Evolutionary conservation across 441 rosid species (phyloP).

Genomic region (Hura crepitans): DNA sequence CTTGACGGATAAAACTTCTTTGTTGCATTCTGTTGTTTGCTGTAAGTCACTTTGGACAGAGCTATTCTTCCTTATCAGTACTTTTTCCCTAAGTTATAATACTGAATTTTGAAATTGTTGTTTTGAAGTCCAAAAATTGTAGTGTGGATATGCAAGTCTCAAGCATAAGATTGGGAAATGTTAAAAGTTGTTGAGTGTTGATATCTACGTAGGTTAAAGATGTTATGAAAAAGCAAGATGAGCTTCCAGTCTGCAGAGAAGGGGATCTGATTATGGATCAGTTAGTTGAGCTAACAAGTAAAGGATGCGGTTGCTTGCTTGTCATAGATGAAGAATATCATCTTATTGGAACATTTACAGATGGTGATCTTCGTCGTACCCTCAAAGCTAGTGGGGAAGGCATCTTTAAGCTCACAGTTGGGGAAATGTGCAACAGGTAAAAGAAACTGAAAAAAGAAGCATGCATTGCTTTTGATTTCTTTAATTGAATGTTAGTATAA

Average conservation of each 20-base stretch:
- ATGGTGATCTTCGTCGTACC: conserved; percentile 91
- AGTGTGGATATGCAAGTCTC: background rate
- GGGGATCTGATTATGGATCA: conserved; percentile 90
- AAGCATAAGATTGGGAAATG: background rate
- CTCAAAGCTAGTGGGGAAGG: conserved; percentile 84
- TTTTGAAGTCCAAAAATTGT: background rate
- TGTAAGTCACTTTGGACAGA: background rate
- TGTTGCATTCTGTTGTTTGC: background rate
- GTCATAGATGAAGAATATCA: conserved; percentile 56
- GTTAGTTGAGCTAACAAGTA: conserved; percentile 78
- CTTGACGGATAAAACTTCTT: conserved; percentile 1
- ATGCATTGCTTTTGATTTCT: too few species aligned
- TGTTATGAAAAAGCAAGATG: conserved; percentile 86
- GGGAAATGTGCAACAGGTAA: conserved; percentile 93
- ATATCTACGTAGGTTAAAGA: conserved; percentile 58
- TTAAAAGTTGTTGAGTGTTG: background rate
- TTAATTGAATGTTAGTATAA: background rate
- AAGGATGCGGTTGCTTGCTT: conserved; percentile 92
- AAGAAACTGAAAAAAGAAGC: background rate
- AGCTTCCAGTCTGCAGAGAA: conserved; percentile 84
- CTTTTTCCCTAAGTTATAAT: too few species aligned
- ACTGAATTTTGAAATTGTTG: background rate
- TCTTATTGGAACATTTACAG: conserved; percentile 86
- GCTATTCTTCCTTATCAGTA: background rate
- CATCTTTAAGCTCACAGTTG: conserved; percentile 86